phyloP scores from a whole-genome alignment of 768 basidiomycete genomes.

The Tephrocybe rancida region DNA sequence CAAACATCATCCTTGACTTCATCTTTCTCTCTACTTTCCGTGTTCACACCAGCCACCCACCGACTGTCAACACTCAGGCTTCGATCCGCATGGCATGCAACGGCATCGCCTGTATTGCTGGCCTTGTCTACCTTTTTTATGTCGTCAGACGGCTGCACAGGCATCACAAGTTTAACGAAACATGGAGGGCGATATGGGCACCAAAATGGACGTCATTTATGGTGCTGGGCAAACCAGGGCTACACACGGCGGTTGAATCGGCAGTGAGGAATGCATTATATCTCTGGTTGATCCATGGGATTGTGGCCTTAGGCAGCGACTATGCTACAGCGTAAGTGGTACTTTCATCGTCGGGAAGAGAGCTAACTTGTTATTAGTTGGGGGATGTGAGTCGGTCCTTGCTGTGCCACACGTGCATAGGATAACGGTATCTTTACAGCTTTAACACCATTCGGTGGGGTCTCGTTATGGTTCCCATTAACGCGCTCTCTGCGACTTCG shows the following conservation, averaged over 20 bases:
- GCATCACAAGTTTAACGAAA: conserved; percentile 10
- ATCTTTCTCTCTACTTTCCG: conserved; percentile 3
- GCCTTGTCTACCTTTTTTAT: conserved; percentile 20
- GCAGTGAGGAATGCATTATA: conserved; percentile 6
- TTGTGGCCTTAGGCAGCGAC: conserved; percentile 22
- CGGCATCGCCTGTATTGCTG: background rate
- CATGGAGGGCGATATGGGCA: conserved; percentile 21
- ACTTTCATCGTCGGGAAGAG: background rate
- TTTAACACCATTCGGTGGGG: conserved; percentile 30
- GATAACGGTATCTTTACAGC: background rate
- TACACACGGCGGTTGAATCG: background rate
- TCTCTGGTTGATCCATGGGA: conserved; percentile 23
- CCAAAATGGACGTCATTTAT: conserved; percentile 9
- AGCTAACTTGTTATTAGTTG: conserved; percentile 3
- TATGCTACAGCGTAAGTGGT: conserved; percentile 27
- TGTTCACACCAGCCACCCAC: background rate
- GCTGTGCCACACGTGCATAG: background rate
- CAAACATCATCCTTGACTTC: conserved; percentile 7
- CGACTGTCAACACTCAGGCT: conserved; percentile 2
- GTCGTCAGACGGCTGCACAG: conserved; percentile 5
- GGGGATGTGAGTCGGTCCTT: conserved; percentile 2
- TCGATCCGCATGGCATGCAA: conserved; percentile 1
- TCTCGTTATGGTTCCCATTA: conserved; percentile 25
- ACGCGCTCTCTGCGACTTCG: conserved; percentile 21
- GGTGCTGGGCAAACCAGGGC: background rate